Evolutionary conservation across 1,139 yeast genomes (phyloP), one percentile per base, ranked within the genome.

Genomic region (Blastobotrys ciferrii): DNA sequence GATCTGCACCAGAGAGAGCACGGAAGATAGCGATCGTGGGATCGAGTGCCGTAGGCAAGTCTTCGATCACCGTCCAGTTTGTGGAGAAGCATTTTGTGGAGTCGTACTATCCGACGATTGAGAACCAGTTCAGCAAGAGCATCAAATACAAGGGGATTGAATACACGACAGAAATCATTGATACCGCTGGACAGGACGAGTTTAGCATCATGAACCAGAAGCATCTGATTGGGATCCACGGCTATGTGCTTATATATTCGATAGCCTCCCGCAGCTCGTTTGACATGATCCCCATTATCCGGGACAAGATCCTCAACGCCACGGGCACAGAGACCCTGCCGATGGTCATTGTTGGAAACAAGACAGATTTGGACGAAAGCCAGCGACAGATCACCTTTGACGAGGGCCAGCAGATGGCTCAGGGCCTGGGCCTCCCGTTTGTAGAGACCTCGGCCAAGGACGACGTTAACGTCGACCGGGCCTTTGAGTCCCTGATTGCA

Each of bases 121-220:
- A 88, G 65, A 89, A 88, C 70, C 94, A 88, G 68, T 87, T 87
- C 69, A 78, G 84, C 61, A 87, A 87, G 65, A 75, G 78, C 38
- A 77, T 89, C 62, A 77, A 73, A 53, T 80, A 83, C 66, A 81
- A 84, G 57, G 87, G 86, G 55, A 83, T 82, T 59, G 87, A 84
- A 50, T 88, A 85, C 63, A 85, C 86, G 49, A 80, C 92, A 25
- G 96, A 89, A 65, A 86, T 89, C 52, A 73, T 89, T 56, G 97
- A 89, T 64, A 89, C 97, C 0, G 96, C 96, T 0, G 97, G 97
- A n/a, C 72, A 72, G 71, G 96, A 89, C 67, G 96, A 89, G 71
- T 87, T 84, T 64, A 81, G 88, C 52, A 82, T 87, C 59, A 80
- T 89, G 72, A 86, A 82, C 63, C 92, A 87, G 66, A 86, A 87